A percentile compares a stretch with the other conserved stretches of the same genome.
phyloP scores from a whole-genome alignment of 345 rosid species.

The Conringia planisiliqua region DNA sequence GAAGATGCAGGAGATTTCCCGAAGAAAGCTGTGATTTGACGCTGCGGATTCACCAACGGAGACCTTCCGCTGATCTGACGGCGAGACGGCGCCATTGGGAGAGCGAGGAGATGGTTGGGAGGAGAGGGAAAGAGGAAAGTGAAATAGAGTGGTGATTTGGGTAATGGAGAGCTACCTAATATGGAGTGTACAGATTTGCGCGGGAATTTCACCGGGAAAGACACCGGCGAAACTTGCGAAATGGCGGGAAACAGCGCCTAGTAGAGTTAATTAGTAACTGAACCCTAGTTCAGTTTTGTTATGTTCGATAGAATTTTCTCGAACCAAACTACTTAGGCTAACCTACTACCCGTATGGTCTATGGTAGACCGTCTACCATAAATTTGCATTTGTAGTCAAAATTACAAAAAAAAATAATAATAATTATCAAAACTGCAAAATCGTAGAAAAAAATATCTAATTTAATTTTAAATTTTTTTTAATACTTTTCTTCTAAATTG shows the following conservation, averaged over 20 bases:
- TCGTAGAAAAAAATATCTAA: no score
- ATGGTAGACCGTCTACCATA: no score
- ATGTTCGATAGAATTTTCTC: no score
- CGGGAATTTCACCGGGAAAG: slow-evolving; percentile 36
- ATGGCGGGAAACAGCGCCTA: slow-evolving; percentile 38
- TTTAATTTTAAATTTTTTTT: no score
- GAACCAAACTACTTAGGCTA: no score
- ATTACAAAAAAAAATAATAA: no score
- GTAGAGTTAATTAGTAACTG: no score
- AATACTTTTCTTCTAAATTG: no score
- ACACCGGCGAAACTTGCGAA: slow-evolving; percentile 16
- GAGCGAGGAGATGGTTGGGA: not conserved
- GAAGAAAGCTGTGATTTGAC: slow-evolving; percentile 92
- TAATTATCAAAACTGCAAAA: no score
- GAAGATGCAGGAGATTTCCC: slow-evolving; percentile 34
- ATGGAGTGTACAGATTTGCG: not conserved
- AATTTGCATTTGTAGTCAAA: no score
- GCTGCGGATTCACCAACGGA: slow-evolving; percentile 81
- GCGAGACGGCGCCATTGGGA: slow-evolving; percentile 66
- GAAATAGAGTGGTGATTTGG: not conserved
- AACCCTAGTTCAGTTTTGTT: no score
- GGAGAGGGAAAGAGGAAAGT: not conserved
- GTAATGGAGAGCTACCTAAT: not conserved
- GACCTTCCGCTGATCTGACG: slow-evolving; percentile 77
- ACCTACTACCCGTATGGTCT: no score